phyloP scores from a whole-genome alignment of 2,329 filamentous ascomycete species.

The Cladosporium austrohemisphaericum region DNA sequence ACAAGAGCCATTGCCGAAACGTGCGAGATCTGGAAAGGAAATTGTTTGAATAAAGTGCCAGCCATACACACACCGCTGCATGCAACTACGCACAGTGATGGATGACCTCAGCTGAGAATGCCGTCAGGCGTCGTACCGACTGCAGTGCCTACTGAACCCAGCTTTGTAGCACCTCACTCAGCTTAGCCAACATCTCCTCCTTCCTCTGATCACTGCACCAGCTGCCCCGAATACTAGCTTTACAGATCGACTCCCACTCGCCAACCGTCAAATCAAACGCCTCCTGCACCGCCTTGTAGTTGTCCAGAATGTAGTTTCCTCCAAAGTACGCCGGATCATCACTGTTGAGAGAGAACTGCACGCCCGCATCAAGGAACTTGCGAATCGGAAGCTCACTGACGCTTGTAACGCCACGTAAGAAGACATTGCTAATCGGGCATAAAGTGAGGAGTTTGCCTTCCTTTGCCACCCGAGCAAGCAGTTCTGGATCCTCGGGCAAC shows the following conservation, averaged over 20 bases:
- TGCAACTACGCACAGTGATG: too few relatives aligned
- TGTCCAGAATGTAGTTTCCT: constrained; percentile 65
- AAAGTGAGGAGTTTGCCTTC: constrained; percentile 62
- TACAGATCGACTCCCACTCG: constrained; percentile 66
- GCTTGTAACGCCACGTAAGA: constrained; percentile 52
- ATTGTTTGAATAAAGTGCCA: too few relatives aligned
- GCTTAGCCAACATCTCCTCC: constrained; percentile 46
- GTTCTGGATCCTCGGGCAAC: constrained; percentile 55
- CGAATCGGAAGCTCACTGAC: constrained; percentile 59
- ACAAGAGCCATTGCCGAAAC: too few relatives aligned
- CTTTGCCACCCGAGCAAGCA: constrained; percentile 57
- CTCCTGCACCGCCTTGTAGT: constrained; percentile 72
- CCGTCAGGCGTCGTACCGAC: too few relatives aligned
- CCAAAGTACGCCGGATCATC: constrained; percentile 76
- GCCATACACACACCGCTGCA: too few relatives aligned
- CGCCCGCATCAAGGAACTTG: constrained; percentile 58
- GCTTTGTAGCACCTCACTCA: constrained; percentile 1
- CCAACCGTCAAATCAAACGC: constrained; percentile 58
- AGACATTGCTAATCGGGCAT: constrained; percentile 71
- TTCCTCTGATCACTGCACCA: constrained; percentile 67
- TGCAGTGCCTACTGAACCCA: too few relatives aligned
- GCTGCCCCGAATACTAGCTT: constrained; percentile 61
- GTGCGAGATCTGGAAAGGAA: too few relatives aligned
- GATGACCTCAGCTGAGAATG: too few relatives aligned
- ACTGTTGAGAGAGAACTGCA: constrained; percentile 69